Percentiles rank a stretch among this genome's conserved stretches.
Conservation (phyloP, 495 filamentous ascomycete genomes). For the Chaetomium tenue region DNA sequence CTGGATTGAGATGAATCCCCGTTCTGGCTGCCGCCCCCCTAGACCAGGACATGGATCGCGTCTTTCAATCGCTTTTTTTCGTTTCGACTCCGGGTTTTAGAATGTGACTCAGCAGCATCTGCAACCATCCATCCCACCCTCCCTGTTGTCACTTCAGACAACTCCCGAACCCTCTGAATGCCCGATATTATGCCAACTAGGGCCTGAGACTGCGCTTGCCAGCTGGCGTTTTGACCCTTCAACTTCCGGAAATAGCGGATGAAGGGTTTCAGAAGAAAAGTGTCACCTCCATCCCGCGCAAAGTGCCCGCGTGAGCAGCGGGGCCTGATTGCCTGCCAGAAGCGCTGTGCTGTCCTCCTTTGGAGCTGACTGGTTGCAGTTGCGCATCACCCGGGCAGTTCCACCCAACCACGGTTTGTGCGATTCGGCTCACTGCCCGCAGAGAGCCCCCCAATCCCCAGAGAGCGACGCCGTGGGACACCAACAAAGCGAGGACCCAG, state of each 20-base stretch:
- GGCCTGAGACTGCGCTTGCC: conserved; percentile 1
- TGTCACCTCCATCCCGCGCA: not conserved
- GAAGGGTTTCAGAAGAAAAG: not conserved
- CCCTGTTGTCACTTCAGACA: not conserved
- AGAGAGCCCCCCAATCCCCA: not conserved
- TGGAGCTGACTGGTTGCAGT: conserved; percentile 2
- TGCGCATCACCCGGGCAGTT: conserved; percentile 2
- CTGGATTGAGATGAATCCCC: no score
- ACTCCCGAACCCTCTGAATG: not conserved
- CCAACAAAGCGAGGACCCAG: not conserved
- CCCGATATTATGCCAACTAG: not conserved
- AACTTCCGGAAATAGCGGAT: not conserved
- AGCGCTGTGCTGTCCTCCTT: not conserved
- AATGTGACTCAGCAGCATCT: not conserved
- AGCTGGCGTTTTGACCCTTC: not conserved
- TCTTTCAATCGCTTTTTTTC: not conserved
- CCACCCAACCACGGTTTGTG: not conserved
- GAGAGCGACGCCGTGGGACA: conserved; percentile 7
- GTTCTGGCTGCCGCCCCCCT: no score
- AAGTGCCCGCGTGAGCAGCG: conserved; percentile 1
- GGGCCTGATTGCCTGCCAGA: conserved; percentile 10
- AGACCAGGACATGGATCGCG: no score
- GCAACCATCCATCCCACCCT: not conserved
- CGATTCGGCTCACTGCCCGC: not conserved
- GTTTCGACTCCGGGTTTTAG: not conserved